Conservation (phyloP, 1,284 basidiomycete genomes). For the Ceratobasidium sp. region DNA sequence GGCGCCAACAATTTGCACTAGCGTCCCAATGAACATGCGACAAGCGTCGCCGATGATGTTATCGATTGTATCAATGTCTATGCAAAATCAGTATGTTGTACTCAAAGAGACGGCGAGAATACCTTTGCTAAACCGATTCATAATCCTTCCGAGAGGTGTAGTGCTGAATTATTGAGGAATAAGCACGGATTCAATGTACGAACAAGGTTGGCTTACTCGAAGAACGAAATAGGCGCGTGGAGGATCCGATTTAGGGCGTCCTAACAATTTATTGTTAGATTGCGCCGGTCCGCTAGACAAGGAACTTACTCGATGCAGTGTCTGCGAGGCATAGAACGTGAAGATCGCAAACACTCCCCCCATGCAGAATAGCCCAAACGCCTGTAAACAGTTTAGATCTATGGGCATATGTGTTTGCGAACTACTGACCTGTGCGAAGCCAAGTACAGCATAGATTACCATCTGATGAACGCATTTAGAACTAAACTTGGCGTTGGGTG, state of each 20-base stretch:
- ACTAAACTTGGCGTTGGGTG: neutral
- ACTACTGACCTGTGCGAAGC: slow-evolving; percentile 20
- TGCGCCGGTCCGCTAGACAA: neutral
- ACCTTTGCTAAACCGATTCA: slow-evolving; percentile 86
- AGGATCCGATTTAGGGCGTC: slow-evolving; percentile 70
- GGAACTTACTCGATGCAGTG: slow-evolving; percentile 62
- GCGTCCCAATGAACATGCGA: slow-evolving; percentile 79
- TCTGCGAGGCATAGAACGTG: slow-evolving; percentile 73
- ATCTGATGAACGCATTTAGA: neutral
- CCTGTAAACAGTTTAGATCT: slow-evolving; percentile 45
- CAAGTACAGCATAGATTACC: slow-evolving; percentile 29
- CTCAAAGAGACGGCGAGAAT: slow-evolving; percentile 16
- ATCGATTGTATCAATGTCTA: slow-evolving; percentile 80
- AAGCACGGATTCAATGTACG: slow-evolving; percentile 8
- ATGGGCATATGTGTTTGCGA: neutral
- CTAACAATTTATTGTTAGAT: slow-evolving; percentile 56
- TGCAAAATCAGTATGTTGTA: slow-evolving; percentile 25
- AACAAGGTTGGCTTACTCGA: slow-evolving; percentile 74
- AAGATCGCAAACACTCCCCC: slow-evolving; percentile 62
- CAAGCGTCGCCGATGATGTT: slow-evolving; percentile 69
- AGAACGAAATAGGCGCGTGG: slow-evolving; percentile 86
- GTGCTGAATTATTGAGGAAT: neutral
- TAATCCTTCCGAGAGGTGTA: slow-evolving; percentile 85
- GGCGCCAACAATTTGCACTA: slow-evolving; percentile 76
- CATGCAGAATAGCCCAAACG: slow-evolving; percentile 54